Conservation (phyloP, 2,329 filamentous ascomycete species). For the Aspergillus sp. region DNA sequence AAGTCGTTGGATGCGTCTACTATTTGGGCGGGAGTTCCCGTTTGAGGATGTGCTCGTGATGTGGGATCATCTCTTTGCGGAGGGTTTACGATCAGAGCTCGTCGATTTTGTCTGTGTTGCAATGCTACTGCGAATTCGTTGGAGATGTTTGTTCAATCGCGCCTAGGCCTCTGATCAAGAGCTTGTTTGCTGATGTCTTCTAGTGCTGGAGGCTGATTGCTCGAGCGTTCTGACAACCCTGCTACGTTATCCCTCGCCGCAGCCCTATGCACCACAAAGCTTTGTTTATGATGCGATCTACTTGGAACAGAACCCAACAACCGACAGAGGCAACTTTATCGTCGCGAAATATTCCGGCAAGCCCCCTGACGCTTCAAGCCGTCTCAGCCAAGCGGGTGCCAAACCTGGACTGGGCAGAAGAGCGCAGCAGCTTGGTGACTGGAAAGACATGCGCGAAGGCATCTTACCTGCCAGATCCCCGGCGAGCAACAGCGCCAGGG, state of each 20-base stretch:
- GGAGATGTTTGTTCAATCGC: conserved; percentile 58
- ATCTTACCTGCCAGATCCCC: conserved; percentile 31
- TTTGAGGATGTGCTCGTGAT: conserved; percentile 75
- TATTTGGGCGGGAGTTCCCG: conserved; percentile 89
- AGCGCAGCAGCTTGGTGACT: conserved; percentile 21
- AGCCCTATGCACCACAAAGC: conserved; percentile 59
- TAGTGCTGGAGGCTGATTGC: conserved; percentile 80
- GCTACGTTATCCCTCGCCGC: conserved; percentile 69
- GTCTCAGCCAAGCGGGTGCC: conserved; percentile 12
- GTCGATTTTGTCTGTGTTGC: conserved; percentile 87
- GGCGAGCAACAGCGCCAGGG: conserved; percentile 30
- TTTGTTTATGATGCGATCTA: conserved; percentile 77
- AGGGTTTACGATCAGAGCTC: conserved; percentile 70
- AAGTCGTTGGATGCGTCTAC: conserved; percentile 83
- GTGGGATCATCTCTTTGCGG: conserved; percentile 86
- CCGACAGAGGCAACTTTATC: conserved; percentile 36
- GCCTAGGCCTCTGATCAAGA: no score
- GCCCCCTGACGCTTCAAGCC: conserved; percentile 28
- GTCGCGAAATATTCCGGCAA: conserved; percentile 42
- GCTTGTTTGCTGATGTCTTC: conserved; percentile 9
- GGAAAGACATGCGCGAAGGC: conserved; percentile 19
- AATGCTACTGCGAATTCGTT: conserved; percentile 86
- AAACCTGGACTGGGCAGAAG: conserved; percentile 12
- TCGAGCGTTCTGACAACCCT: conserved; percentile 73
- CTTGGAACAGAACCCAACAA: conserved; percentile 37